A percentile compares a stretch with the other conserved stretches of the same genome.
Evolutionary conservation across 768 basidiomycete genomes (phyloP).

Genomic region (Naganishia randhawae): DNA sequence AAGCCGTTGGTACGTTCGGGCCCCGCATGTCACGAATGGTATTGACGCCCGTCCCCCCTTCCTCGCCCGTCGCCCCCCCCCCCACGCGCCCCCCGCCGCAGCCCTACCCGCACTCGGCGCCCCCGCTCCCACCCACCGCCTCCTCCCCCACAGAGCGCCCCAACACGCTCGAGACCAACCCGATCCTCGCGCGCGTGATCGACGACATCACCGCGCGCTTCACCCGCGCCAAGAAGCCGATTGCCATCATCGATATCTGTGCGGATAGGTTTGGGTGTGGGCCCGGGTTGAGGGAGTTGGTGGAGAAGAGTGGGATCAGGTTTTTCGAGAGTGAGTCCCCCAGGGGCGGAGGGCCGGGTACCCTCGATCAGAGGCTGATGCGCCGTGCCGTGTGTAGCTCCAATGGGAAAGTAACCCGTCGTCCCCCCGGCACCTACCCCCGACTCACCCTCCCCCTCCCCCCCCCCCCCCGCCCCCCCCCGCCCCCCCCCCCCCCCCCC

Average conservation of each 20-base stretch:
- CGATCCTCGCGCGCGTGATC: slow-evolving; percentile 61
- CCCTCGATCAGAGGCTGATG: not conserved
- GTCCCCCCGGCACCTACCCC: too few species aligned
- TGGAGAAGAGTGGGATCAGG: slow-evolving; percentile 43
- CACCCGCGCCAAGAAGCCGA: slow-evolving; percentile 60
- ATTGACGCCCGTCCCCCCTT: too few species aligned
- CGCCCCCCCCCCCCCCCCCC: too few species aligned
- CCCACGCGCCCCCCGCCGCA: slow-evolving; percentile 18
- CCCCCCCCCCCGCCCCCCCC: too few species aligned
- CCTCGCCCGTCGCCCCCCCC: too few species aligned
- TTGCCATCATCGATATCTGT: slow-evolving; percentile 56
- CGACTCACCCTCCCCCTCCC: too few species aligned
- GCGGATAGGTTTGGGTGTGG: slow-evolving; percentile 48
- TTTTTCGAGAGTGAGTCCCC: slow-evolving; percentile 48
- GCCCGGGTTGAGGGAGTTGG: slow-evolving; percentile 39
- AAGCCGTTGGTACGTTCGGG: slow-evolving; percentile 54
- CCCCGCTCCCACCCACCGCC: slow-evolving; percentile 33
- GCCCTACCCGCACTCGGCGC: slow-evolving; percentile 48
- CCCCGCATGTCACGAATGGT: too few species aligned
- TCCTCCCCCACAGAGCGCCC: slow-evolving; percentile 27
- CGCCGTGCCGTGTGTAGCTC: slow-evolving; percentile 3
- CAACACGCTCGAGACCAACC: slow-evolving; percentile 20
- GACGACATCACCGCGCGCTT: slow-evolving; percentile 67
- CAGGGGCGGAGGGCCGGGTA: not conserved
- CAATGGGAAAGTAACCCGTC: slow-evolving; percentile 28